Evolutionary conservation across 345 rosid species (phyloP).

Genomic region (Syzygium oleosum): DNA sequence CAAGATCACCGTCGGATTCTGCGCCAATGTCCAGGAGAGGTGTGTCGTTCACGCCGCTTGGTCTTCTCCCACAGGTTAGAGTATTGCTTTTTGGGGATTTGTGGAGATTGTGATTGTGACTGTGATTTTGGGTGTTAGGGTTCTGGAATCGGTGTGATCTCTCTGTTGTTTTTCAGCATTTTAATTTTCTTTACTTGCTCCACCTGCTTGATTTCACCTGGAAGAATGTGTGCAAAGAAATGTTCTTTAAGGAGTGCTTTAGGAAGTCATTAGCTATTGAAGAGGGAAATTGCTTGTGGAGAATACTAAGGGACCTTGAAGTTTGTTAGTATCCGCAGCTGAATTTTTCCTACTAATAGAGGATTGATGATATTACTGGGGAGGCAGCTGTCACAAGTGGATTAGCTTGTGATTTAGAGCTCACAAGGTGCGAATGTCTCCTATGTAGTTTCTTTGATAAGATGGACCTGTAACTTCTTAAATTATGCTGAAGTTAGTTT

Average conservation of each 20-base stretch:
- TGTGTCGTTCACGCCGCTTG: conserved; percentile 95
- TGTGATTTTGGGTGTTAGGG: background rate
- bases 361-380: background rate
- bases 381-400: background rate
- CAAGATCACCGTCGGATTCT: conserved; percentile 84
- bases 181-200: background rate
- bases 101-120: background rate
- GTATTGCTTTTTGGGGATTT: background rate
- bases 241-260: background rate
- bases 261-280: background rate
- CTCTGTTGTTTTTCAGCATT: background rate
- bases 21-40: conserved; percentile 91
- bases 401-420: background rate
- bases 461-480: background rate
- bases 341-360: background rate
- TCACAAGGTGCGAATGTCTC: background rate
- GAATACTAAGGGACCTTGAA: background rate
- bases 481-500: background rate
- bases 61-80: conserved; percentile 89
- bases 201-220: background rate
- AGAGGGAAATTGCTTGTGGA: background rate
- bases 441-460: background rate
- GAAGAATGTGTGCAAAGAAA: background rate
- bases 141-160: background rate
- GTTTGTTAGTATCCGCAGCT: background rate